Conservation (phyloP, 768 basidiomycete genomes). For the Russula olivacea region DNA sequence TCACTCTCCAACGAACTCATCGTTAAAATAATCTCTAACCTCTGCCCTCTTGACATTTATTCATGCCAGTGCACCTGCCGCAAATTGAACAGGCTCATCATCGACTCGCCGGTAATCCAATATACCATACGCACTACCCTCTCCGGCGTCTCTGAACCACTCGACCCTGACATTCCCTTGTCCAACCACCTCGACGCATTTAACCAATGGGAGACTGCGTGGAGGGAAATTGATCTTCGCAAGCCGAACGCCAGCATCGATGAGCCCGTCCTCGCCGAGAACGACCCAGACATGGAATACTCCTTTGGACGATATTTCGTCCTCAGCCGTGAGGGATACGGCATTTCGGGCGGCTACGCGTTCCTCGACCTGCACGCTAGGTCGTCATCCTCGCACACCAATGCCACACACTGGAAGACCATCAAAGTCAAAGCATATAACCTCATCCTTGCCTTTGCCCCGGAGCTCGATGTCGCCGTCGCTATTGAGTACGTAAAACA, state of each 20-base stretch:
- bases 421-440: constrained; percentile 5
- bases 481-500: constrained; percentile 13
- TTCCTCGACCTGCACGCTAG: constrained; percentile 11
- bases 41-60: constrained; percentile 1
- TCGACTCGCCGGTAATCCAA: constrained; percentile 1
- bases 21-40: constrained; percentile 2
- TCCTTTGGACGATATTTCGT: constrained; percentile 15
- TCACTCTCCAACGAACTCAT: constrained; percentile 13
- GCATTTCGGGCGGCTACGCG: background rate
- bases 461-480: constrained; percentile 12
- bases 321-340: constrained; percentile 12
- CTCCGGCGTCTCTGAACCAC: constrained; percentile 13
- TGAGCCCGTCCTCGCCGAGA: background rate
- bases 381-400: background rate
- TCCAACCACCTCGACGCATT: background rate
- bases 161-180: constrained; percentile 3
- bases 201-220: constrained; percentile 3
- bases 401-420: constrained; percentile 3
- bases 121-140: constrained; percentile 3
- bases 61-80: background rate
- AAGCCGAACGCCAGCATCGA: background rate
- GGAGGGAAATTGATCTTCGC: constrained; percentile 3
- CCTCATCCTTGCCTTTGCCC: constrained; percentile 14
- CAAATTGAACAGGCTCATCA: background rate
- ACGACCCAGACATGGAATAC: background rate